Evolutionary conservation across 2,329 filamentous ascomycete species (phyloP).

Genomic region (Pezicula radicicola): DNA sequence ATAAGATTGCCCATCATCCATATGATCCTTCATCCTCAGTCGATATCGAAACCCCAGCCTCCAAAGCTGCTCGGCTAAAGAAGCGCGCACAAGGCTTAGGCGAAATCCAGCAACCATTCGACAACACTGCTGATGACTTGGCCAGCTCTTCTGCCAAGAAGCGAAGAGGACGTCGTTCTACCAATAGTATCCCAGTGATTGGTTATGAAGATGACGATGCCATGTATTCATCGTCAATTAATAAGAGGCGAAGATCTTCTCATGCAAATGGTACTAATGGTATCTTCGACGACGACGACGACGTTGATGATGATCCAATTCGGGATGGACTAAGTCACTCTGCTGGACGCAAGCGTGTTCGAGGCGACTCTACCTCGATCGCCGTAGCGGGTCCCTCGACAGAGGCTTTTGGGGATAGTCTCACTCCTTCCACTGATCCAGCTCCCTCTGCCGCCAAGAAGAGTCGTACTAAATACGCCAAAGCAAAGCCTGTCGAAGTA

Average conservation of each 20-base stretch:
- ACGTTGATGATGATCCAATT: neutral
- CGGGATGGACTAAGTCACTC: neutral
- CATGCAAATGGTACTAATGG: too few relatives aligned
- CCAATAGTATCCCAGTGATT: too few relatives aligned
- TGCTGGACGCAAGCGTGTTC: neutral
- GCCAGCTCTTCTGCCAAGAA: too few relatives aligned
- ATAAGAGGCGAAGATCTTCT: too few relatives aligned
- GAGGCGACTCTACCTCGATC: neutral
- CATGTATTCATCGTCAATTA: too few relatives aligned
- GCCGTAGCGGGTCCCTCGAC: neutral
- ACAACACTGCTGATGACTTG: too few relatives aligned
- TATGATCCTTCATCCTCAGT: slow-evolving; percentile 1
- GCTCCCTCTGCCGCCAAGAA: neutral
- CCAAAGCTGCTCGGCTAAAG: too few relatives aligned
- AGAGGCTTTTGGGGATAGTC: neutral
- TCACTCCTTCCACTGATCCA: neutral
- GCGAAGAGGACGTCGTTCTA: too few relatives aligned
- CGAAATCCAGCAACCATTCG: too few relatives aligned
- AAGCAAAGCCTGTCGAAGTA: neutral
- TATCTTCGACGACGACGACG: neutral
- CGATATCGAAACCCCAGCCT: neutral
- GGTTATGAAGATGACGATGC: too few relatives aligned
- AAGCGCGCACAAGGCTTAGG: too few relatives aligned
- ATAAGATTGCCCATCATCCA: neutral
- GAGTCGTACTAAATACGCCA: neutral